A percentile compares a stretch with the other conserved stretches of the same genome.
Evolutionary conservation across 768 basidiomycete genomes (phyloP).

Genomic region (Russula compacta): DNA sequence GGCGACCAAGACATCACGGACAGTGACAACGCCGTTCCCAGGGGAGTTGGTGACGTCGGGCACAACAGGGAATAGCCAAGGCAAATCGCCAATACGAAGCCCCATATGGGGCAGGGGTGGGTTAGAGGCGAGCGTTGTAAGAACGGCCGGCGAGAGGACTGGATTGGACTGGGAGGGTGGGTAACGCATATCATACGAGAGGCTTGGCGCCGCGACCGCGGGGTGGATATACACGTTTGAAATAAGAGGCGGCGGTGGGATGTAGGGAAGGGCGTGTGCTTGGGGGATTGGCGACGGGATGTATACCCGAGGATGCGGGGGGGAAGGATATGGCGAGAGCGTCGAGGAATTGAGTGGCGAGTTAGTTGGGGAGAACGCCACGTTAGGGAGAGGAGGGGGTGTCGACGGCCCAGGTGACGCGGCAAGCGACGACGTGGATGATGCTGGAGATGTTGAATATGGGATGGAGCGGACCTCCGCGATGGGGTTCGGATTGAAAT

Average conservation of each 20-base stretch:
- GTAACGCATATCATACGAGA: neutral
- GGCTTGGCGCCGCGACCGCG: neutral
- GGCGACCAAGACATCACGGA: neutral
- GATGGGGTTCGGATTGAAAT: slow-evolving; percentile 11
- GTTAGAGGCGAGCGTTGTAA: neutral
- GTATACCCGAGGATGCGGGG: neutral
- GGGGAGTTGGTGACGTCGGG: neutral
- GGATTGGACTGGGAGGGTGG: neutral
- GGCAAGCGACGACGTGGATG: neutral
- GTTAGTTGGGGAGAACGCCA: neutral
- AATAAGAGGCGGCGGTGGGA: neutral
- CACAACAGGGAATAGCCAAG: neutral
- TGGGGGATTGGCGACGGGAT: neutral
- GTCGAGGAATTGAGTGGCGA: neutral
- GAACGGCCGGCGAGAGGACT: neutral
- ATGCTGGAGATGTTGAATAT: slow-evolving; percentile 7
- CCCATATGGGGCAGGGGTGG: neutral
- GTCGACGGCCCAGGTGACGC: slow-evolving; percentile 10
- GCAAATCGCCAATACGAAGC: slow-evolving; percentile 1
- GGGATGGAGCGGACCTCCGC: slow-evolving; percentile 7
- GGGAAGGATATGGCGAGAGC: neutral
- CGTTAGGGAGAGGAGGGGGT: slow-evolving; percentile 5
- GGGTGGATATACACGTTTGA: neutral
- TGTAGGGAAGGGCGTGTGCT: neutral
- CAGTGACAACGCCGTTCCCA: neutral